A percentile compares a stretch with the other conserved stretches of the same genome.
Evolutionary conservation across 176 grass and related monocot genomes (phyloP).

Genomic region (Lolium multiflorum): DNA sequence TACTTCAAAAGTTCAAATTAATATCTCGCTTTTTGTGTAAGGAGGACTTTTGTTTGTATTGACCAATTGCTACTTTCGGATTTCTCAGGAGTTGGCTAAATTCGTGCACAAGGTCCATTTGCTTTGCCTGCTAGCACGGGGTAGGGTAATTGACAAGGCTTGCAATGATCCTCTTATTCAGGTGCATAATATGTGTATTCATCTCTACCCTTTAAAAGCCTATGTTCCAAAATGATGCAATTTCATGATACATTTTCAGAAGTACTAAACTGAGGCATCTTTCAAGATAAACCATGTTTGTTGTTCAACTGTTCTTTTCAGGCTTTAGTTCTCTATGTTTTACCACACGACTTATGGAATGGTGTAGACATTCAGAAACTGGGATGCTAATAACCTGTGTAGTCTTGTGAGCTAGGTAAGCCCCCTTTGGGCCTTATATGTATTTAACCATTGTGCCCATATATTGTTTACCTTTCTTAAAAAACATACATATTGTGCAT

Average conservation of each 20-base stretch:
- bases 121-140: slow-evolving; percentile 83
- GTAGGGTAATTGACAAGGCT: too few relatives aligned
- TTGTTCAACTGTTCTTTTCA: slow-evolving; percentile 51
- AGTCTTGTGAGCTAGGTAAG: slow-evolving; percentile 83
- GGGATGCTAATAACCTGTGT: slow-evolving; percentile 49
- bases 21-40: neutral
- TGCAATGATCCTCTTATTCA: slow-evolving; percentile 89
- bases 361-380: slow-evolving; percentile 60
- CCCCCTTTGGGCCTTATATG: neutral
- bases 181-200: slow-evolving; percentile 53
- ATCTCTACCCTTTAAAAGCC: neutral
- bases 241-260: neutral
- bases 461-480: slow-evolving; percentile 24
- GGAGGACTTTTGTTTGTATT: neutral
- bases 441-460: neutral
- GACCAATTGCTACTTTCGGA: slow-evolving; percentile 2
- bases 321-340: slow-evolving; percentile 84
- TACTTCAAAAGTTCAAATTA: slow-evolving; percentile 16
- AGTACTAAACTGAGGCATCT: slow-evolving; percentile 30
- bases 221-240: slow-evolving; percentile 18
- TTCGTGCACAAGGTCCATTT: slow-evolving; percentile 87
- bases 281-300: slow-evolving; percentile 12
- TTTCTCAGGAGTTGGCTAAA: slow-evolving; percentile 78
- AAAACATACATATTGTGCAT: slow-evolving; percentile 43
- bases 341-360: slow-evolving; percentile 62